A percentile compares a stretch with the other conserved stretches of the same genome.
These are phyloP conservation scores for Colletotrichum tabaci DNA, from an alignment of 2,329 filamentous ascomycete genomes.

Conservation along the genomic window DNA sequence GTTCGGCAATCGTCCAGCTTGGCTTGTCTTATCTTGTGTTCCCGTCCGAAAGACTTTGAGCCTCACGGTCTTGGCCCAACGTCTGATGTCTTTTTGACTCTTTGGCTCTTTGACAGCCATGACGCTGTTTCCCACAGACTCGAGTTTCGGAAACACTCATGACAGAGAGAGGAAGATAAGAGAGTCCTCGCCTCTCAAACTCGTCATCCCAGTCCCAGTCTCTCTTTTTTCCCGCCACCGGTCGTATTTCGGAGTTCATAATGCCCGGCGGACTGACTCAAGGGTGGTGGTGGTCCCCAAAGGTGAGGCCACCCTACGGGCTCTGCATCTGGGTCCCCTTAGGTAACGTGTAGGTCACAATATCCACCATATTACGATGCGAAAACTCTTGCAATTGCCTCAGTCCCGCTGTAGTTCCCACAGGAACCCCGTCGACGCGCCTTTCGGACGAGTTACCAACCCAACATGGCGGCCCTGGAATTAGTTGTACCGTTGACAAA, in stretches of 20 bases:
- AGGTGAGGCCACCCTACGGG: conserved; percentile 41
- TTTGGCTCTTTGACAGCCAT: neutral
- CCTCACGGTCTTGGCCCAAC: conserved; percentile 39
- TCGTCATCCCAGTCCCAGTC: conserved; percentile 7
- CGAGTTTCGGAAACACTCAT: conserved; percentile 7
- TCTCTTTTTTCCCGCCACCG: conserved; percentile 26
- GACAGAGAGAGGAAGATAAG: no score
- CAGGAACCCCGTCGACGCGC: neutral
- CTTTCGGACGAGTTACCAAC: neutral
- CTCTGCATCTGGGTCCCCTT: conserved; percentile 37
- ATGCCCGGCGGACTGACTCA: conserved; percentile 37
- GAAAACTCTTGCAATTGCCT: conserved; percentile 36
- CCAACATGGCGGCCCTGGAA: neutral
- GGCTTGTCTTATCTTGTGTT: conserved; percentile 17
- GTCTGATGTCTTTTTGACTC: conserved; percentile 3
- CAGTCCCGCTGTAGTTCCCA: conserved; percentile 26
- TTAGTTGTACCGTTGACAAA: conserved; percentile 36
- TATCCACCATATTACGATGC: conserved; percentile 42
- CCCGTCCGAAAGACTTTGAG: conserved; percentile 26
- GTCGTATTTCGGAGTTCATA: conserved; percentile 40
- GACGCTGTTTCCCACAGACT: neutral
- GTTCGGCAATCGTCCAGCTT: conserved; percentile 34
- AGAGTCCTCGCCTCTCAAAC: neutral
- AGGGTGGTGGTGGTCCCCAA: conserved; percentile 6
- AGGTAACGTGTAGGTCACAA: conserved; percentile 38